Base-by-base conservation (phyloP, 495 filamentous ascomycete genomes). In the Wilcoxina mikolae region DNA sequence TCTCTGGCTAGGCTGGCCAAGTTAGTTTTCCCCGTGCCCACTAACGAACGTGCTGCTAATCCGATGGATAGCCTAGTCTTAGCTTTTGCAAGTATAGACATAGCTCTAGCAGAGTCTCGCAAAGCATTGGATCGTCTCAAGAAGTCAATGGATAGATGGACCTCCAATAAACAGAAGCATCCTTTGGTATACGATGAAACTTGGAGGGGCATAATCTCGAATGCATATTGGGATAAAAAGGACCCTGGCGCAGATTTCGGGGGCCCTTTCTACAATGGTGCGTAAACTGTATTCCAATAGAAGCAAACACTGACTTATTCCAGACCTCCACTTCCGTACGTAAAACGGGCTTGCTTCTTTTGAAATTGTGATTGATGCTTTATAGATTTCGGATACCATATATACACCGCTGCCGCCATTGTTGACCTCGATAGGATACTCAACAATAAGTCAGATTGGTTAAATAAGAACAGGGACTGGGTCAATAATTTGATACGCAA, bases 1-100 rank as follows among this genome's bases (percentile, higher is more conserved):
- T 86, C 81, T 0, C 70, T 95, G 7, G 85, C 82, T 58, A 95
- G 95, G 63, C 94, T n/a, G n/a, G n/a, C n/a, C n/a, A n/a, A n/a
- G n/a, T n/a, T n/a, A n/a, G n/a, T n/a, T n/a, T n/a, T n/a, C n/a
- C n/a, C n/a, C n/a, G n/a, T n/a, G n/a, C n/a, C n/a, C n/a, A n/a
- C n/a, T n/a, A n/a, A n/a, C n/a, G n/a, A n/a, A n/a, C n/a, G n/a
- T n/a, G n/a, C n/a, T n/a, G n/a, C n/a, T n/a, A n/a, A n/a, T n/a
- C n/a, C n/a, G n/a, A n/a, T n/a, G n/a, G n/a, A n/a, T n/a, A n/a
- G n/a, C n/a, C n/a, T n/a, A n/a, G n/a, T n/a, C n/a, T n/a, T n/a
- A n/a, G n/a, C n/a, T n/a, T n/a, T n/a, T n/a, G n/a, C n/a, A n/a
- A n/a, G n/a, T n/a, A n/a, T n/a, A n/a, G n/a, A n/a, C n/a, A n/a